Conservation (phyloP, 257 asterid species). For the Schizonepeta tenuifolia region DNA sequence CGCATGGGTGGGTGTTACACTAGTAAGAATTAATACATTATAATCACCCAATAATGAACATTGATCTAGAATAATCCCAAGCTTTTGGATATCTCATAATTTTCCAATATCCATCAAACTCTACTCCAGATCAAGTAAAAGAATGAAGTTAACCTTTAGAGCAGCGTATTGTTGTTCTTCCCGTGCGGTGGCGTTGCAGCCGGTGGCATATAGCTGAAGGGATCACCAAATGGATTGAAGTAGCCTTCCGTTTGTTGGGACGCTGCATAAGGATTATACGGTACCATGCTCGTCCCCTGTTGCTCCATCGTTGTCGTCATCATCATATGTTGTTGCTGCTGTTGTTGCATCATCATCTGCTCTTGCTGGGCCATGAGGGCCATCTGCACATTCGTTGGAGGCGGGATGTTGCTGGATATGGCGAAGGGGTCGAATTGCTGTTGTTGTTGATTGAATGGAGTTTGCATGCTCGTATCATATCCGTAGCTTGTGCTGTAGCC, state of each 20-base stretch:
- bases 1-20: no score
- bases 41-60: no score
- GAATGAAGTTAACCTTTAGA: slow-evolving; percentile 37
- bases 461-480: slow-evolving; percentile 37
- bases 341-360: slow-evolving; percentile 44
- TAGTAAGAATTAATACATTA: no score
- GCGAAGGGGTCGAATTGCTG: slow-evolving; percentile 54
- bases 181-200: slow-evolving; percentile 49
- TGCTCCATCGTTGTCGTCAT: slow-evolving; percentile 36
- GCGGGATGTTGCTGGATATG: slow-evolving; percentile 41
- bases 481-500: slow-evolving; percentile 59
- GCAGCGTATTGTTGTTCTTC: slow-evolving; percentile 42
- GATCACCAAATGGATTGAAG: slow-evolving; percentile 75
- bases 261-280: slow-evolving; percentile 36
- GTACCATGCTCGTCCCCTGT: slow-evolving; percentile 41
- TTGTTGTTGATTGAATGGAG: slow-evolving; percentile 41
- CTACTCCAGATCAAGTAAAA: background rate
- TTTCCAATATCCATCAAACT: no score
- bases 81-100: background rate
- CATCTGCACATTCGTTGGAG: slow-evolving; percentile 74
- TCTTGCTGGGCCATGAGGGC: slow-evolving; percentile 66
- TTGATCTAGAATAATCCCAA: background rate
- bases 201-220: slow-evolving; percentile 46
- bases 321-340: slow-evolving; percentile 43
- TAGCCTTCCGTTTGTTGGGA: slow-evolving; percentile 14